Percentiles rank a stretch among this genome's conserved stretches.
These are phyloP conservation scores for Plasmodium coatneyi DNA, from an alignment of 169 alveolate genomes.

Conservation along the genomic window DNA sequence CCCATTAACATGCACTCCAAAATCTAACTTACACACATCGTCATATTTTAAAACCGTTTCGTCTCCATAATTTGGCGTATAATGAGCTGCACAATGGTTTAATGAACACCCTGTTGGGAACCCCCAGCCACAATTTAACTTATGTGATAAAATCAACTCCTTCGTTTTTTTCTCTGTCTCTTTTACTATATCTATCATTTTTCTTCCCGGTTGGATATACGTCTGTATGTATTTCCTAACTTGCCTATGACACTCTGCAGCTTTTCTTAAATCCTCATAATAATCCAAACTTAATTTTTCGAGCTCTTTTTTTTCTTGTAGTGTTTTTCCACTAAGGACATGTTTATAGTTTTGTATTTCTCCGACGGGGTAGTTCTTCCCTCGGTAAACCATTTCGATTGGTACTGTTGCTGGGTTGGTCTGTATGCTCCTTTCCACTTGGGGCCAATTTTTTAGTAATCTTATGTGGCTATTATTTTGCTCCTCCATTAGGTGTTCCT, in stretches of 20 bases:
- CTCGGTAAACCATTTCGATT: slow-evolving; percentile 77
- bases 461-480: slow-evolving; percentile 83
- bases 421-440: slow-evolving; percentile 77
- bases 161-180: slow-evolving; percentile 96
- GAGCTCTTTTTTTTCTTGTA: slow-evolving; percentile 92
- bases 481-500: slow-evolving; percentile 74
- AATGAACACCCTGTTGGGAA: slow-evolving; percentile 99
- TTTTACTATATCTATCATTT: slow-evolving; percentile 96
- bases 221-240: slow-evolving; percentile 97
- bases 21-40: slow-evolving; percentile 98
- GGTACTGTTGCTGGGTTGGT: slow-evolving; percentile 87
- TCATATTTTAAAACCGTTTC: slow-evolving; percentile 85
- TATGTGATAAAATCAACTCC: slow-evolving; percentile 95
- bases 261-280: slow-evolving; percentile 95
- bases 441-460: slow-evolving; percentile 83
- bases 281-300: slow-evolving; percentile 91
- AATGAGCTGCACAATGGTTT: slow-evolving; percentile 99
- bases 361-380: slow-evolving; percentile 78
- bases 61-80: slow-evolving; percentile 98
- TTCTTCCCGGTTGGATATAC: slow-evolving; percentile 92
- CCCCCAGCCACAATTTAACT: slow-evolving; percentile 98
- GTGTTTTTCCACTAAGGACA: slow-evolving; percentile 62
- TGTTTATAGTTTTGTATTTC: slow-evolving; percentile 58
- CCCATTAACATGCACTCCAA: slow-evolving; percentile 99
- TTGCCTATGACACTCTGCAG: slow-evolving; percentile 99